Conservation (phyloP, 2,329 filamentous ascomycete genomes). For the Cladosporium halotolerans region DNA sequence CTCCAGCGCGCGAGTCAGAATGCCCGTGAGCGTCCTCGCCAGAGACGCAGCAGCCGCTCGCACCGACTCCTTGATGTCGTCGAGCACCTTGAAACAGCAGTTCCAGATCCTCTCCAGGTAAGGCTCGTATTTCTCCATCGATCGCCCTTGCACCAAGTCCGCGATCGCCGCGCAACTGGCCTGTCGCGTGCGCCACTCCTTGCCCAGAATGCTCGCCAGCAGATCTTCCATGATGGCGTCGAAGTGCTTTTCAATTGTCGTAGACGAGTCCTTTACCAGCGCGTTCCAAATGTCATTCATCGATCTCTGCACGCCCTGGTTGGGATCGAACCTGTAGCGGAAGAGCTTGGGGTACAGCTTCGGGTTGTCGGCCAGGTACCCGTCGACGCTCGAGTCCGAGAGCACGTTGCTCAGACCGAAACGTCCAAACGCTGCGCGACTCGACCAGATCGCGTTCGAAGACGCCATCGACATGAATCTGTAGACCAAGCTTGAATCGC, state of each 20-base stretch:
- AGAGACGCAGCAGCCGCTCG: slow-evolving; percentile 72
- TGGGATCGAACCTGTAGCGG: slow-evolving; percentile 91
- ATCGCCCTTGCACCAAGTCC: slow-evolving; percentile 77
- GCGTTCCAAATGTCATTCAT: slow-evolving; percentile 99
- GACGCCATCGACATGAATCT: slow-evolving; percentile 97
- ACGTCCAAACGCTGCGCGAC: slow-evolving; percentile 88
- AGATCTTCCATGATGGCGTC: slow-evolving; percentile 84
- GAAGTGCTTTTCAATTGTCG: slow-evolving; percentile 73
- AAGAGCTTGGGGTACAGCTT: slow-evolving; percentile 94
- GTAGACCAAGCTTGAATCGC: slow-evolving; percentile 93
- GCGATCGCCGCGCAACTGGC: slow-evolving; percentile 86
- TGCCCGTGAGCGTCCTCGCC: slow-evolving; percentile 76
- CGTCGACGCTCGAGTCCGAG: slow-evolving; percentile 67
- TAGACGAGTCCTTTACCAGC: slow-evolving; percentile 79
- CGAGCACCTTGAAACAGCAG: slow-evolving; percentile 80
- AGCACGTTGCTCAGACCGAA: slow-evolving; percentile 91
- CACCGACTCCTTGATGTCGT: slow-evolving; percentile 93
- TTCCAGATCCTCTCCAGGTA: slow-evolving; percentile 83
- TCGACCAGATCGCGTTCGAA: slow-evolving; percentile 95
- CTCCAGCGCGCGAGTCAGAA: slow-evolving; percentile 78
- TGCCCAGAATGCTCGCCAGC: slow-evolving; percentile 75
- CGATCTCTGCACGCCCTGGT: slow-evolving; percentile 81
- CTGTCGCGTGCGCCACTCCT: slow-evolving; percentile 89
- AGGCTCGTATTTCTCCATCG: slow-evolving; percentile 62
- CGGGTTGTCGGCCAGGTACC: slow-evolving; percentile 70